Evolutionary conservation across 495 filamentous ascomycete species (phyloP).

Genomic region (Pseudevernia furfuracea): DNA sequence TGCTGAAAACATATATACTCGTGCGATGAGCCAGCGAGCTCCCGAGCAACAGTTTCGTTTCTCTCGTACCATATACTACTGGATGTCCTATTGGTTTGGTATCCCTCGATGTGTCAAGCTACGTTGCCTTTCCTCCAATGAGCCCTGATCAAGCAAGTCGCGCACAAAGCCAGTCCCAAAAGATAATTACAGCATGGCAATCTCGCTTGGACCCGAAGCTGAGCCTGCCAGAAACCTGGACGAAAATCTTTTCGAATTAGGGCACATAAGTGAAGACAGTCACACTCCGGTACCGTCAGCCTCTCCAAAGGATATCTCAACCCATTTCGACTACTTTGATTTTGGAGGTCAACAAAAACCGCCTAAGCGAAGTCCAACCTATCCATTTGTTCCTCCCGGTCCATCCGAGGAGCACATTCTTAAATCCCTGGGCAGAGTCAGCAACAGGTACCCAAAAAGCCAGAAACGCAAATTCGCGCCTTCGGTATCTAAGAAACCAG

Average conservation of each 20-base stretch:
- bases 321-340: neutral
- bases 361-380: neutral
- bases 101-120: neutral
- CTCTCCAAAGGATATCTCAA: neutral
- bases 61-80: neutral
- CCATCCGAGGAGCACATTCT: neutral
- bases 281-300: neutral
- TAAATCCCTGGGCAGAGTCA: neutral
- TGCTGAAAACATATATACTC: neutral
- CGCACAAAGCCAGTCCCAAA: neutral
- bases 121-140: neutral
- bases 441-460: neutral
- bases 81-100: neutral
- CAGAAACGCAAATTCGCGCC: neutral
- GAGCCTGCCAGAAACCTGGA: neutral
- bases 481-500: neutral
- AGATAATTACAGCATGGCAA: neutral
- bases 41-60: neutral
- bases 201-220: neutral
- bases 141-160: neutral
- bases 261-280: neutral
- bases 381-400: neutral
- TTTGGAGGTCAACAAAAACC: neutral
- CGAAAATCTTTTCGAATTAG: neutral
- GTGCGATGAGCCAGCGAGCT: neutral